Base-by-base conservation (phyloP, 495 filamentous ascomycete genomes). In the Neurospora cerealis region DNA sequence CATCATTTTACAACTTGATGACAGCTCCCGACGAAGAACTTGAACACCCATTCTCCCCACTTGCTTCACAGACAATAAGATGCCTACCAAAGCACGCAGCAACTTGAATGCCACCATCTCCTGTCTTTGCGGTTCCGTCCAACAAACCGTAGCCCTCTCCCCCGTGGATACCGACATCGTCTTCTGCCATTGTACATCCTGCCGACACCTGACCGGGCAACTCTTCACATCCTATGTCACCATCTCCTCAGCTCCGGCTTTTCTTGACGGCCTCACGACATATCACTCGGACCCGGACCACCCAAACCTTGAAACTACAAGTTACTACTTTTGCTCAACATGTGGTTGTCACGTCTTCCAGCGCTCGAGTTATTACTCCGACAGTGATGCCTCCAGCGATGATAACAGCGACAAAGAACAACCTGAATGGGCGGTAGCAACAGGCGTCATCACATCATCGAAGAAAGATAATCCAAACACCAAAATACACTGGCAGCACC, bases 281-380 rank as follows among this genome's bases (percentile, higher is more conserved):
- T 93, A 54, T 6, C n/a, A 91, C 74, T 78, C 80, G 21, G 46
- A 24, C 4, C 46, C 10, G 4, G 46, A 24, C 0, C 21, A 54
- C 46, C 46, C 21, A 54, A 24, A 24, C 21, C 46, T 54, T 13
- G 46, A 54, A 28, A 69, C 87, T 13, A 86, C 80, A 60, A 38
- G 70, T 24, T 88, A 89, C 17, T 90, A 88, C 75, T 93, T 92
- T 80, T 94, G 92, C 80, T 75, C 78, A n/a, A 88, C 80, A 17
- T 95, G 92, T 74, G 91, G 91, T 39, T 88, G 89, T 36, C 89
- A 92, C 75, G 82, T 90, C 74, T 89, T 91, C 71, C 78, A 80
- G 3, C 79, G 79, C 15, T 28, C 10, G 38, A 71, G 24, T 17
- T 38, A 38, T 1, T 70, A 54, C 46, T 54, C 46, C 21, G 46